phyloP scores from a whole-genome alignment of 169 alveolate genomes.

The Eimeria brunetti region DNA sequence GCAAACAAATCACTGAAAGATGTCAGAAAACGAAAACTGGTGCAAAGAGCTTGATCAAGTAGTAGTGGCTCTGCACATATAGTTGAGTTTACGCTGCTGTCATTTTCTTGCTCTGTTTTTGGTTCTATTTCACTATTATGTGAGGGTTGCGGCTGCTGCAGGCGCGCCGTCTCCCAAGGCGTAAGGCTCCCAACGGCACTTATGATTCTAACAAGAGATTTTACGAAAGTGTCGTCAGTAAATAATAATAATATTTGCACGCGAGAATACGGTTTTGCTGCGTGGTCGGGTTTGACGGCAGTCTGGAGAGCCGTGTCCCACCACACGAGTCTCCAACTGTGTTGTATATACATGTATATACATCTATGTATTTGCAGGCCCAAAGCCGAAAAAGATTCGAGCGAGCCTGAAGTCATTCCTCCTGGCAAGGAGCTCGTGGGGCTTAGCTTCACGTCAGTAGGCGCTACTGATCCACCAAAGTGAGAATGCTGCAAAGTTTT shows the following conservation, averaged over 20 bases:
- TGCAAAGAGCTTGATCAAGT: neutral
- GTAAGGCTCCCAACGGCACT: neutral
- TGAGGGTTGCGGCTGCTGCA: constrained; percentile 38
- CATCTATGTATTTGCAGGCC: neutral
- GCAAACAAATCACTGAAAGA: neutral
- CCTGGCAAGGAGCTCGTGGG: constrained; percentile 69
- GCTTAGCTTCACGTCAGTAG: constrained; percentile 66
- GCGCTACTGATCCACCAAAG: constrained; percentile 75
- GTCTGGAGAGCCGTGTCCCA: neutral
- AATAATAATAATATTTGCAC: no score
- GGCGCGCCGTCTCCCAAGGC: constrained; percentile 68
- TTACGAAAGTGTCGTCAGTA: neutral
- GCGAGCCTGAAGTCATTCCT: constrained; percentile 40
- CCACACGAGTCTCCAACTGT: neutral
- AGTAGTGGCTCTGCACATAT: neutral
- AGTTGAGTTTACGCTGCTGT: neutral
- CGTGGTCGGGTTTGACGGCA: neutral
- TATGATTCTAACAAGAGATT: neutral
- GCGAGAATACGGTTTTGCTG: neutral
- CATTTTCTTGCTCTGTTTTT: no score
- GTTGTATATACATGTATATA: no score
- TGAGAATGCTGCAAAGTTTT: constrained; percentile 33
- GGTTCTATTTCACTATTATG: neutral
- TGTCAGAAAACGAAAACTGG: neutral
- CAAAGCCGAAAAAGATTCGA: neutral